Percentiles rank a stretch among this genome's conserved stretches.
phyloP scores from a whole-genome alignment of 1,139 yeast genomes.

The Eremothecium coryli region DNA sequence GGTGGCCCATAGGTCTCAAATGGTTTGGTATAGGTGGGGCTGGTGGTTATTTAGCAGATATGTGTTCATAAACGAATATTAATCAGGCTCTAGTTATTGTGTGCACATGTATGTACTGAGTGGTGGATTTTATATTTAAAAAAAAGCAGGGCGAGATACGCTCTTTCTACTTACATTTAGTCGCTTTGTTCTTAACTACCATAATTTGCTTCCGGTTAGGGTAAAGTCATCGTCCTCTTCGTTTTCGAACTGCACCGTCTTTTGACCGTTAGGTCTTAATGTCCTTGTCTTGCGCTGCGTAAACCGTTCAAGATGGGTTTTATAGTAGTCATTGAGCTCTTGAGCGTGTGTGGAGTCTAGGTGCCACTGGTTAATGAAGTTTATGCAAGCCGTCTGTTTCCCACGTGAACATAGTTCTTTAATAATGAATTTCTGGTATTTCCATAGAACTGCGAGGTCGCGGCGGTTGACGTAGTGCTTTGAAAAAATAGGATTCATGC shows the following conservation, averaged over 20 bases:
- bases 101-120: not conserved
- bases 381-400: constrained; percentile 11
- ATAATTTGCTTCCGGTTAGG: constrained; percentile 6
- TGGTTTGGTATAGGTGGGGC: constrained; percentile 92
- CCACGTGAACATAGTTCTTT: constrained; percentile 15
- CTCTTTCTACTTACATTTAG: no score
- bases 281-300: not conserved
- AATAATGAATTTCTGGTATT: constrained; percentile 17
- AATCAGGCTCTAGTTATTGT: constrained; percentile 1
- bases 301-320: constrained; percentile 6
- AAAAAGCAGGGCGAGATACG: no score
- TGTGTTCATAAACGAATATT: constrained; percentile 52
- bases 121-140: no score
- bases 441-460: constrained; percentile 11
- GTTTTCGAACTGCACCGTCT: constrained; percentile 1
- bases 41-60: constrained; percentile 71
- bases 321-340: constrained; percentile 11
- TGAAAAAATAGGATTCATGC: no score
- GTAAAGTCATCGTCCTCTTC: constrained; percentile 5
- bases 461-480: constrained; percentile 8
- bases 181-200: no score
- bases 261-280: constrained; percentile 7
- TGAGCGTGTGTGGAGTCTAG: constrained; percentile 12
- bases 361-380: constrained; percentile 20
- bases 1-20: constrained; percentile 75